Evolutionary conservation across 73 alveolate genomes (phyloP).

Genomic region (Diophrys appendiculata): DNA sequence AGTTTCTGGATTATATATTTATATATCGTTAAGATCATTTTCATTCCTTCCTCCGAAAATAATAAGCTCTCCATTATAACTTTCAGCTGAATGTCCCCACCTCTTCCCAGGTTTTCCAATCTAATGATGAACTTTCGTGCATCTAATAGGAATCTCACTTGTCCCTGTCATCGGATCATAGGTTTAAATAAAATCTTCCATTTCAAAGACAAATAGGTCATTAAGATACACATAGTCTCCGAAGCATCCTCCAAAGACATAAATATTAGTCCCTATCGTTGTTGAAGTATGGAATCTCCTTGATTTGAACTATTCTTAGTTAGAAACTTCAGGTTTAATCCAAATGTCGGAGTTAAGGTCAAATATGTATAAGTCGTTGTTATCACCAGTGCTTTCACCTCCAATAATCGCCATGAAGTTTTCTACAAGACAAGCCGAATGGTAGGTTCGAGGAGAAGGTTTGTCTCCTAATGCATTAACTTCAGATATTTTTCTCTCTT

Average conservation of each 20-base stretch:
- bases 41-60: conserved; percentile 92
- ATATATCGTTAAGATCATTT: conserved; percentile 76
- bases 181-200: conserved; percentile 11
- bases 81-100: conserved; percentile 85
- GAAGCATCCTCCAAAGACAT: conserved; percentile 66
- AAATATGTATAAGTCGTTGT: conserved; percentile 54
- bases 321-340: conserved; percentile 27
- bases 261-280: conserved; percentile 26
- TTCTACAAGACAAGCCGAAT: conserved; percentile 54
- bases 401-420: conserved; percentile 56
- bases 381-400: conserved; percentile 56
- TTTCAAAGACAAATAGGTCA: conserved; percentile 47
- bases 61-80: conserved; percentile 76
- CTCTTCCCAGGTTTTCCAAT: conserved; percentile 68
- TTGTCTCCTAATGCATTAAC: conserved; percentile 20
- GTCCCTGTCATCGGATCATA: background rate
- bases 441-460: conserved; percentile 64
- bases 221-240: conserved; percentile 49
- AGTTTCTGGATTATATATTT: conserved; percentile 30
- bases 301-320: conserved; percentile 28
- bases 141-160: background rate
- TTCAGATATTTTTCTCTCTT: conserved; percentile 9
- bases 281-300: conserved; percentile 62
- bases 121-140: background rate
- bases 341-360: conserved; percentile 46